Evolutionary conservation across 495 filamentous ascomycete species (phyloP).

Genomic region (Lineolata rhizophorae): DNA sequence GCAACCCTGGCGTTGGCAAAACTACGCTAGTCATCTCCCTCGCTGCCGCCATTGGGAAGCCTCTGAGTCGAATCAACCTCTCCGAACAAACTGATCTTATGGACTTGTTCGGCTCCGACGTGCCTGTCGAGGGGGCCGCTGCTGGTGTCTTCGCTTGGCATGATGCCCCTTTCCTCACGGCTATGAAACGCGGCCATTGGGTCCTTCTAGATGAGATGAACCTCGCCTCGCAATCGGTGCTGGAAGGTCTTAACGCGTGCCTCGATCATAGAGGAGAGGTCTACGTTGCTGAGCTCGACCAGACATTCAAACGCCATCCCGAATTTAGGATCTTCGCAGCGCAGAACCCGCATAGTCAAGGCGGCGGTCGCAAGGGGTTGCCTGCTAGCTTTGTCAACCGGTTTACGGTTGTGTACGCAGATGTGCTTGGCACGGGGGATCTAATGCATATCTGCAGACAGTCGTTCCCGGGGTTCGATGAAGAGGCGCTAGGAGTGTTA

Average conservation of each 20-base stretch:
- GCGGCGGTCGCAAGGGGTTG: slow-evolving; percentile 84
- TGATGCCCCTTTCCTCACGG: slow-evolving; percentile 82
- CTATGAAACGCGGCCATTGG: slow-evolving; percentile 93
- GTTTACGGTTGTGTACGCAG: slow-evolving; percentile 93
- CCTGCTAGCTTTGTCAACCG: slow-evolving; percentile 93
- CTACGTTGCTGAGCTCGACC: slow-evolving; percentile 84
- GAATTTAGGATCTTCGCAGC: slow-evolving; percentile 86
- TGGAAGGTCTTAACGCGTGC: slow-evolving; percentile 93
- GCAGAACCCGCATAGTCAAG: slow-evolving; percentile 95
- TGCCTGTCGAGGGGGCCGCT: slow-evolving; percentile 72
- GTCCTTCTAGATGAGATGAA: slow-evolving; percentile 98
- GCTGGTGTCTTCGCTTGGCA: slow-evolving; percentile 84
- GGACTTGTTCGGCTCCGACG: slow-evolving; percentile 93
- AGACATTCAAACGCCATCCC: slow-evolving; percentile 73
- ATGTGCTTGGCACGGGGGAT: slow-evolving; percentile 64
- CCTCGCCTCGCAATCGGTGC: slow-evolving; percentile 83
- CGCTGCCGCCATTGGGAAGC: slow-evolving; percentile 51
- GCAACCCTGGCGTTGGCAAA: slow-evolving; percentile 92
- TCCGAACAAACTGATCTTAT: slow-evolving; percentile 96
- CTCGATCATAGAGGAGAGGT: slow-evolving; percentile 93
- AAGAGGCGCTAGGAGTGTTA: slow-evolving; percentile 32
- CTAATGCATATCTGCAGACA: slow-evolving; percentile 58
- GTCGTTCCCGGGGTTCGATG: slow-evolving; percentile 41
- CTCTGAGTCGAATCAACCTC: slow-evolving; percentile 81
- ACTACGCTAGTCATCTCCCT: slow-evolving; percentile 78